Evolutionary conservation across 2,329 filamentous ascomycete genomes (phyloP), one percentile per base, ranked within the genome.

Genomic region (Neurospora sp.): DNA sequence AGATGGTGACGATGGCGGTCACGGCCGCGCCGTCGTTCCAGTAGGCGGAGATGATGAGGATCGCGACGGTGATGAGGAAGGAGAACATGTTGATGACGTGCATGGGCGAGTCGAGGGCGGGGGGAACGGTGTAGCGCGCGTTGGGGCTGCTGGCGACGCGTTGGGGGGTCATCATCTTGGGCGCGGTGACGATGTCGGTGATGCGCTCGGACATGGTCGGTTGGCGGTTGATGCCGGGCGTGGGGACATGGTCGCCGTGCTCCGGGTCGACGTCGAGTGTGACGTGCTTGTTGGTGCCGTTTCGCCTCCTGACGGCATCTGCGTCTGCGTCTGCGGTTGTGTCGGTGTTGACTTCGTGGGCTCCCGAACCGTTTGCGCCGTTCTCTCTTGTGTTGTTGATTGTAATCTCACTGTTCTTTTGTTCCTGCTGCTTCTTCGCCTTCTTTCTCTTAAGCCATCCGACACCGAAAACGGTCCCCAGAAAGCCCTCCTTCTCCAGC

Each of bases 1-100:
- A 84, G 69, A 89, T 83, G 36, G 85, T 79, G 0, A 79, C 77
- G 10, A 88, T 81, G 28, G 87, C 85, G 17, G 86, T 66, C 19
- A 84, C 81, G 19, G 85, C 85, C 1, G 84, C 83, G 8, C 84
- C 85, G 73, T 87, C 85, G 19, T 81, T 69, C 71, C 83, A 80
- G 12, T 79, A 43, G 2, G 78, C 75, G 0, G 84, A 83, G 66
- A 79, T 79, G 0, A 78, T 76, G 36, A 88, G 78, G 38, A 87
- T 82, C n/a, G 78, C 80, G 57, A 82, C 76, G 6, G 84, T 85
- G 28, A 86, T 76, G 4, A 85, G 67, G 66, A 81, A 83, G 0
- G 87, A 88, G 46, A 85, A 76, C 15, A 86, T 73, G 2, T 83
- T 82, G 10, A 89, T 79, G 15, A 87, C 75, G 71, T 87, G 85